Evolutionary conservation across 31 red algal genomes (phyloP).

Genomic region (Porphyra umbilicalis): DNA sequence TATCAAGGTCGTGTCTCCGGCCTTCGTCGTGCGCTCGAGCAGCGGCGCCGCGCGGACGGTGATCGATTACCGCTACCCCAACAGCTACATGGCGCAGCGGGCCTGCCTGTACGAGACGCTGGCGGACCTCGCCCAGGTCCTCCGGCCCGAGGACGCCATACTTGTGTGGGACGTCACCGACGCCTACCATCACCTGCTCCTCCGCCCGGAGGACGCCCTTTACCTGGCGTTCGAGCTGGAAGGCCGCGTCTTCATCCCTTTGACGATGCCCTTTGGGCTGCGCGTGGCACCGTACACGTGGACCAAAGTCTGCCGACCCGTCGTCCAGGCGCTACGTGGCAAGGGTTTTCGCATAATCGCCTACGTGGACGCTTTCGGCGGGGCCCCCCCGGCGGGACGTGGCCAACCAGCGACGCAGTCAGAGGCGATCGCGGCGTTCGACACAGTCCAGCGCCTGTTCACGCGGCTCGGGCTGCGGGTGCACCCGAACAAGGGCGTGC

Average conservation of each 20-base stretch:
- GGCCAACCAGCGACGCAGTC: too few relatives aligned
- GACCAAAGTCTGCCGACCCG: conserved; percentile 21
- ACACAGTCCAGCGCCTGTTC: too few relatives aligned
- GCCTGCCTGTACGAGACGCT: conserved; percentile 20
- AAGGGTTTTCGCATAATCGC: too few relatives aligned
- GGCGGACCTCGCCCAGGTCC: conserved; percentile 13
- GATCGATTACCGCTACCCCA: conserved; percentile 12
- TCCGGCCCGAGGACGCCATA: conserved; percentile 15
- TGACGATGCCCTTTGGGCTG: conserved; percentile 15
- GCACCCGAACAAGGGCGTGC: too few relatives aligned
- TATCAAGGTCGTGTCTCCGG: too few relatives aligned
- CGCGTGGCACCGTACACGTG: conserved; percentile 11
- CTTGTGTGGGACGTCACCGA: conserved; percentile 8
- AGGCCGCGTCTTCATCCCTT: conserved; percentile 6
- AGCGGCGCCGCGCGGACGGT: not conserved
- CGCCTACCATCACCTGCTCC: conserved; percentile 17
- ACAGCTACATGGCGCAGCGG: conserved; percentile 15
- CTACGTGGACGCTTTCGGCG: too few relatives aligned
- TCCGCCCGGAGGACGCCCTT: conserved; percentile 4
- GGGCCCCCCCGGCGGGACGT: too few relatives aligned
- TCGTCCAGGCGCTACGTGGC: conserved; percentile 8
- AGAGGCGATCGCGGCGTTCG: too few relatives aligned
- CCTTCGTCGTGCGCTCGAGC: not conserved
- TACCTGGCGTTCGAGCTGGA: conserved; percentile 16
- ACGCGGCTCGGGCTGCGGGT: too few relatives aligned